A percentile compares a stretch with the other conserved stretches of the same genome.
Conservation (phyloP, 495 filamentous ascomycete species). For the Xylaria intraflava region DNA sequence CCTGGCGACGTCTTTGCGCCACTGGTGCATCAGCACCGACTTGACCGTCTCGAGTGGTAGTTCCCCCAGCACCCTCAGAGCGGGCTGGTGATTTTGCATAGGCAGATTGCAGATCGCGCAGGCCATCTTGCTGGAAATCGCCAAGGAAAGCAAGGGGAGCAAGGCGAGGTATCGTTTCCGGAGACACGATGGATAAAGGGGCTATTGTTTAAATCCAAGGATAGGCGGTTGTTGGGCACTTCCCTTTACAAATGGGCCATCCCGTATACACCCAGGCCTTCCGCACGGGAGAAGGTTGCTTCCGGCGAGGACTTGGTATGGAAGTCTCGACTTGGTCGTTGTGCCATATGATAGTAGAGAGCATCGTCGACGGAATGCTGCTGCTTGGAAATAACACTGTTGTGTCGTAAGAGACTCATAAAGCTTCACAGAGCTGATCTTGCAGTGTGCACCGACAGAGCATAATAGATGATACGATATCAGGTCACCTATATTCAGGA, state of each 20-base stretch:
- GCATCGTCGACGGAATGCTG: background rate
- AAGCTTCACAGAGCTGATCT: too few relatives aligned
- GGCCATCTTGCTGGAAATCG: background rate
- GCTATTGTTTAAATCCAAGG: background rate
- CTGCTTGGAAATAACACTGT: background rate
- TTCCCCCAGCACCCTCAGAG: slow-evolving; percentile 17
- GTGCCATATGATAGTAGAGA: too few relatives aligned
- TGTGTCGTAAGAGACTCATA: too few relatives aligned
- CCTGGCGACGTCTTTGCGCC: slow-evolving; percentile 22
- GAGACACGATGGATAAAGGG: background rate
- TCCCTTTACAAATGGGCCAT: background rate
- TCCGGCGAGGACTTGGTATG: background rate
- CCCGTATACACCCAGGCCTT: background rate
- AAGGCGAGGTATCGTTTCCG: background rate
- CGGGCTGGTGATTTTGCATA: slow-evolving; percentile 15
- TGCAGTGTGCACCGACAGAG: too few relatives aligned
- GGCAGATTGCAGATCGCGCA: slow-evolving; percentile 11
- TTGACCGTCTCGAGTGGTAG: slow-evolving; percentile 21
- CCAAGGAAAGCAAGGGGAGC: background rate
- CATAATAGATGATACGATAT: too few relatives aligned
- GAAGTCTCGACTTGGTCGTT: background rate
- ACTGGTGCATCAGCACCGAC: slow-evolving; percentile 22
- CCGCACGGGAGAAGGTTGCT: background rate
- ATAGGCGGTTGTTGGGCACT: background rate
- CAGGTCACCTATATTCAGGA: background rate